phyloP scores from a whole-genome alignment of 176 grass and related monocot genomes.

The Triticum aestivum region DNA sequence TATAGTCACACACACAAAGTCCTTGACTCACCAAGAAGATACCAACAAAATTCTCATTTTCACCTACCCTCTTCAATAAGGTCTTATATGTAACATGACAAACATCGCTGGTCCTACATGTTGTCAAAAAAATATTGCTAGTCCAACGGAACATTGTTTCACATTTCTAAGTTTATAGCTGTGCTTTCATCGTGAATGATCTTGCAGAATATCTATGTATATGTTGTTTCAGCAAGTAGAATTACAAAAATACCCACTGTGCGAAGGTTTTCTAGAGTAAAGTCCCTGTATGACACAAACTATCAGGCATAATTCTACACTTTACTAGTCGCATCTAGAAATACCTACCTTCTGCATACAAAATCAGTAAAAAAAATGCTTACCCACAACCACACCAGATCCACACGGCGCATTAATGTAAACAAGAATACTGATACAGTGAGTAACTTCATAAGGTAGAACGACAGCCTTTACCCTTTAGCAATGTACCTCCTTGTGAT shows the following conservation, averaged over 20 bases:
- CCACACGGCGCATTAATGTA: neutral
- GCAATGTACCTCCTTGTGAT: neutral
- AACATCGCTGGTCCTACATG: neutral
- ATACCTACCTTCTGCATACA: neutral
- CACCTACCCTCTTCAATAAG: neutral
- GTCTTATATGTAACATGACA: neutral
- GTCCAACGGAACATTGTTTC: neutral
- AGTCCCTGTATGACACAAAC: neutral
- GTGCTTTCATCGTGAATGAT: neutral
- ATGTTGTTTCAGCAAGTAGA: slow-evolving; percentile 9
- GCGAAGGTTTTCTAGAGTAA: neutral
- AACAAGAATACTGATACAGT: neutral
- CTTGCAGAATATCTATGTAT: neutral
- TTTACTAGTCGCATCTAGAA: neutral
- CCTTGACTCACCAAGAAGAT: neutral
- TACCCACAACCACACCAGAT: neutral
- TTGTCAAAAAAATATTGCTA: neutral
- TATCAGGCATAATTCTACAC: neutral
- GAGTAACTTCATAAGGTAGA: neutral
- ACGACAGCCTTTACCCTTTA: neutral
- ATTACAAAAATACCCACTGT: neutral
- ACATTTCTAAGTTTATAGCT: neutral
- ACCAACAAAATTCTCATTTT: neutral
- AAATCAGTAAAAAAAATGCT: neutral
- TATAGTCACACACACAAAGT: neutral